A percentile compares a stretch with the other conserved stretches of the same genome.
These are phyloP conservation scores for Cystofilobasidium macerans DNA, from an alignment of 768 basidiomycete species.

Conservation along the genomic window DNA sequence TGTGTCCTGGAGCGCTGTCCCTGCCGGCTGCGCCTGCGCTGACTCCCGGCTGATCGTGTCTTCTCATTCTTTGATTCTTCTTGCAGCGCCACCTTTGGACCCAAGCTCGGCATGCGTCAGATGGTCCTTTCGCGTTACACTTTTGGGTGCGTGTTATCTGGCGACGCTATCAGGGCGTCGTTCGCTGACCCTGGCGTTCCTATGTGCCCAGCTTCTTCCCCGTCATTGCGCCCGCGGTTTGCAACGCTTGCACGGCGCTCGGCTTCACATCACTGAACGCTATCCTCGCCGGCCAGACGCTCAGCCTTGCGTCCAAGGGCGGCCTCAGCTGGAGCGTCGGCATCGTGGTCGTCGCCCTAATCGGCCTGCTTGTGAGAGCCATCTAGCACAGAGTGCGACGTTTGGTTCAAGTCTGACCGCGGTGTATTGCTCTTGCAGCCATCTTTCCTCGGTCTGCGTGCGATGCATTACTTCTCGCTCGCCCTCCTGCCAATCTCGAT, in stretches of 20 bases:
- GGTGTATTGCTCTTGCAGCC: conserved; percentile 24
- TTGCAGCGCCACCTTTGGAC: conserved; percentile 56
- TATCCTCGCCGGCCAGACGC: conserved; percentile 58
- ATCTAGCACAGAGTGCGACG: too few species aligned
- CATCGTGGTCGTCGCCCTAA: conserved; percentile 47
- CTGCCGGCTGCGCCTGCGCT: not conserved
- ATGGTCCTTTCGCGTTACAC: conserved; percentile 63
- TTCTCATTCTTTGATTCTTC: not conserved
- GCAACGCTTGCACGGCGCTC: conserved; percentile 53
- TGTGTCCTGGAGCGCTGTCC: conserved; percentile 35
- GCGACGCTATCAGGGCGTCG: conserved; percentile 38
- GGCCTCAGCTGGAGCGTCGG: conserved; percentile 55
- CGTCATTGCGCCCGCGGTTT: conserved; percentile 36
- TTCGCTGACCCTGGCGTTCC: not conserved
- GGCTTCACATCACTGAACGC: conserved; percentile 58
- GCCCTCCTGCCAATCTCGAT: conserved; percentile 36
- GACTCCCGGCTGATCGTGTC: conserved; percentile 19
- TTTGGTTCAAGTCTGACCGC: not conserved
- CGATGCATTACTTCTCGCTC: conserved; percentile 35
- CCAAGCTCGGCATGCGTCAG: conserved; percentile 65
- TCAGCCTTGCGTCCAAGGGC: conserved; percentile 47
- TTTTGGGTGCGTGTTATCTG: conserved; percentile 47
- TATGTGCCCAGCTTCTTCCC: conserved; percentile 37
- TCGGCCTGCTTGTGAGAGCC: conserved; percentile 35
- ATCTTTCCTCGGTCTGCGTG: conserved; percentile 36